Evolutionary conservation across 164 flowering plant genomes (phyloP).

Genomic region (Aristolochia californica): DNA sequence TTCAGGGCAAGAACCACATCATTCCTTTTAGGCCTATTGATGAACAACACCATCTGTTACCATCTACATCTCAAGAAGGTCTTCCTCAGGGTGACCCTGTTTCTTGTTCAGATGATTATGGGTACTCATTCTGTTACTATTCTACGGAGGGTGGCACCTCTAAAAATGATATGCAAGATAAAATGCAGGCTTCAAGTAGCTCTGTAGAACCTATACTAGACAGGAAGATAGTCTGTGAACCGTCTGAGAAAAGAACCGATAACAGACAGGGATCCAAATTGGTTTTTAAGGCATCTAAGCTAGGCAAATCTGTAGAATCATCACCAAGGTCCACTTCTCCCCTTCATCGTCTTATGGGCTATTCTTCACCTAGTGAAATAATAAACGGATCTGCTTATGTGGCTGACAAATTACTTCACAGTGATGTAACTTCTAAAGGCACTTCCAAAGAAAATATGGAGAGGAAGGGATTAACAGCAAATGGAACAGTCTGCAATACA

Average conservation of each 20-base stretch:
- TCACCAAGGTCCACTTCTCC: conserved; percentile 22
- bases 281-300: background rate
- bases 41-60: conserved; percentile 24
- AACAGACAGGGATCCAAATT: background rate
- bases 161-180: conserved; percentile 5
- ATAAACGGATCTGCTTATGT: background rate
- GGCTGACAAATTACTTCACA: background rate
- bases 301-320: background rate
- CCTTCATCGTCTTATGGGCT: conserved; percentile 77
- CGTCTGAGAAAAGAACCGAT: background rate
- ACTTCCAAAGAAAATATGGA: conserved; percentile 3
- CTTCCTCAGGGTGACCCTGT: conserved; percentile 24
- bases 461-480: background rate
- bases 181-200: conserved; percentile 9
- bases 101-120: conserved; percentile 47
- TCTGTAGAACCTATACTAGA: conserved; percentile 8
- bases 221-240: background rate
- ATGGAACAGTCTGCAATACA: background rate
- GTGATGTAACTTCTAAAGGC: background rate
- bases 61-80: conserved; percentile 13
- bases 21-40: conserved; percentile 23
- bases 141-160: conserved; percentile 30
- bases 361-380: conserved; percentile 41
- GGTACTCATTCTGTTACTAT: conserved; percentile 20
- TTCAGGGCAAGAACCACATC: conserved; percentile 24